phyloP scores from a whole-genome alignment of 179 eudicot genomes.

The Spinacia oleracea region DNA sequence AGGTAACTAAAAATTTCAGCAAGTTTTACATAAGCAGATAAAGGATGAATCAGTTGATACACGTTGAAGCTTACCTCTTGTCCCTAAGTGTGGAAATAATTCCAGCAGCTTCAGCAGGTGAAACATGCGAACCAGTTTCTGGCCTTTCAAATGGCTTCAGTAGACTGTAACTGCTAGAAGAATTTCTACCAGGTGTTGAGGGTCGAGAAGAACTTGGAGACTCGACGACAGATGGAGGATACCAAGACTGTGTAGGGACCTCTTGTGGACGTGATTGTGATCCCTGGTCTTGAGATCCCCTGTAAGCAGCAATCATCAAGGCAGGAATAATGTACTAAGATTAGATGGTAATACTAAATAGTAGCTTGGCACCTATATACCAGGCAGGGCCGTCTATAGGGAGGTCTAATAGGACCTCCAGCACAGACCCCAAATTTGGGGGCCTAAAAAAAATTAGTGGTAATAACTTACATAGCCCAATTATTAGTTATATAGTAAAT shows the following conservation, averaged over 20 bases:
- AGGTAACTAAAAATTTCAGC: not conserved
- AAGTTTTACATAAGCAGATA: not conserved
- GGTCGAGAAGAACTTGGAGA: conserved; percentile 73
- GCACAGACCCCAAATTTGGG: no score
- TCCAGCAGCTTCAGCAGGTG: conserved; percentile 84
- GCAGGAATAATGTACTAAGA: not conserved
- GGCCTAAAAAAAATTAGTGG: no score
- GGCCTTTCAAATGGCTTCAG: conserved; percentile 51
- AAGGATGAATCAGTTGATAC: not conserved
- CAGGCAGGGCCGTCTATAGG: no score
- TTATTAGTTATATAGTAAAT: no score
- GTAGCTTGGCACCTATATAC: not conserved
- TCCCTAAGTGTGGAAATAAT: conserved; percentile 58
- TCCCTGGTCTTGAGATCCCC: conserved; percentile 93
- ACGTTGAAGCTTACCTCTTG: conserved; percentile 50
- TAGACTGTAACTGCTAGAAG: conserved; percentile 45
- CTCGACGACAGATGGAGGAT: conserved; percentile 62
- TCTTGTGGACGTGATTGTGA: conserved; percentile 64
- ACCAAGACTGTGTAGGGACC: conserved; percentile 68
- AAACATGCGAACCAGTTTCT: conserved; percentile 53
- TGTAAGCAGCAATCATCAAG: conserved; percentile 28
- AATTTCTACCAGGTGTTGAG: conserved; percentile 48
- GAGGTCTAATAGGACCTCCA: no score
- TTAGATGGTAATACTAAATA: not conserved
- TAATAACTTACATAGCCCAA: no score